Percentiles rank a stretch among this genome's conserved stretches.
Conservation (phyloP, 371 early-diverging fungal genomes). For the Mucor indicus region DNA sequence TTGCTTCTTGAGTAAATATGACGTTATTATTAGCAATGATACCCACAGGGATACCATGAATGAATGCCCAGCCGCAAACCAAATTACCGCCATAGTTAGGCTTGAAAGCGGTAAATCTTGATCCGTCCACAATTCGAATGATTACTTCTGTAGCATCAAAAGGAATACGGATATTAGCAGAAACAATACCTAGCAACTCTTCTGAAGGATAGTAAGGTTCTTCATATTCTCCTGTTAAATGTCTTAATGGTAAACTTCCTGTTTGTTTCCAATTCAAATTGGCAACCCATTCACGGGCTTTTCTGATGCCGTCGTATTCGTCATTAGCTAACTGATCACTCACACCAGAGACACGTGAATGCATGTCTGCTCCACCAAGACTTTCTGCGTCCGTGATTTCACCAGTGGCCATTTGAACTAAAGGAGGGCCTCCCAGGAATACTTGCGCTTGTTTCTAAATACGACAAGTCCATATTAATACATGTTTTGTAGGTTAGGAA, state of each 20-base stretch:
- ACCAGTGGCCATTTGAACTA: constrained; percentile 78
- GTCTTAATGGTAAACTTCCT: constrained; percentile 51
- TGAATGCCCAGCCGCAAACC: constrained; percentile 64
- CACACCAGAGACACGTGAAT: constrained; percentile 62
- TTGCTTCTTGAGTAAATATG: constrained; percentile 68
- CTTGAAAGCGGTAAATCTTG: constrained; percentile 63
- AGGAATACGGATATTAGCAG: constrained; percentile 63
- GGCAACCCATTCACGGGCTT: constrained; percentile 65
- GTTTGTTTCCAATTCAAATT: constrained; percentile 63
- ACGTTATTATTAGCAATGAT: constrained; percentile 74
- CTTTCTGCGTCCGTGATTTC: constrained; percentile 71
- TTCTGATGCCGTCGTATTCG: constrained; percentile 61
- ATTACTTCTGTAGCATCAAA: constrained; percentile 72
- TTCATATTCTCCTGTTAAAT: constrained; percentile 49
- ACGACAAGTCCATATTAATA: no score
- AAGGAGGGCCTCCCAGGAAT: constrained; percentile 75
- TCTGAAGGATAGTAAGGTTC: constrained; percentile 63
- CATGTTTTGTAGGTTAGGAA: no score
- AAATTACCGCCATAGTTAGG: constrained; percentile 68
- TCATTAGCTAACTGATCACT: constrained; percentile 66
- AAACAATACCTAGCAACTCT: constrained; percentile 68
- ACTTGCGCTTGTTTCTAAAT: constrained; percentile 66
- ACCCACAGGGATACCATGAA: constrained; percentile 70
- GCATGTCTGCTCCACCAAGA: constrained; percentile 78
- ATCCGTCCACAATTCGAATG: constrained; percentile 65